Percentiles rank a stretch among this genome's conserved stretches.
Evolutionary conservation across 2,329 filamentous ascomycete species (phyloP).

Genomic region (Hymenoscyphus repandus): DNA sequence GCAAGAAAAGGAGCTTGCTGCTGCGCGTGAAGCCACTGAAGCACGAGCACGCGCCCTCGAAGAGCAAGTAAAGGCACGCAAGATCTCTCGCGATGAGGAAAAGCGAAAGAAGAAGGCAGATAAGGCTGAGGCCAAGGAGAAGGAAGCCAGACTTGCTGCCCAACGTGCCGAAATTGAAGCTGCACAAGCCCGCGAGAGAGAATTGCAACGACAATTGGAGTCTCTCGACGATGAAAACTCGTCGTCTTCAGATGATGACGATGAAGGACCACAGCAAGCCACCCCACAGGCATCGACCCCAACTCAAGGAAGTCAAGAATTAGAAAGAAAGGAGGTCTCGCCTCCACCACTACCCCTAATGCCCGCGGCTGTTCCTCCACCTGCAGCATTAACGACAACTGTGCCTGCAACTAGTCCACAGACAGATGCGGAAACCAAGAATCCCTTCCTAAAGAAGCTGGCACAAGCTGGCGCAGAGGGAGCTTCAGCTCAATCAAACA

Average conservation of each 20-base stretch:
- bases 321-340: constrained; percentile 46
- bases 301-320: constrained; percentile 48
- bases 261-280: constrained; percentile 70
- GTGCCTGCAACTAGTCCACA: constrained; percentile 12
- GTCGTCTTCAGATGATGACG: constrained; percentile 57
- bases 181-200: constrained; percentile 81
- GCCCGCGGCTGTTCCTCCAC: constrained; percentile 46
- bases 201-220: constrained; percentile 83
- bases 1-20: constrained; percentile 75
- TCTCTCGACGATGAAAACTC: constrained; percentile 66
- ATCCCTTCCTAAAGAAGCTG: constrained; percentile 91
- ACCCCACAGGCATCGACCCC: constrained; percentile 57
- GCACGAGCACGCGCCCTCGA: constrained; percentile 84
- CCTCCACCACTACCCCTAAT: constrained; percentile 50
- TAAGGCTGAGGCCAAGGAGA: constrained; percentile 78
- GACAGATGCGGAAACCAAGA: constrained; percentile 73
- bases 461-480: constrained; percentile 53
- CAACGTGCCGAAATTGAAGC: constrained; percentile 90
- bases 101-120: constrained; percentile 89
- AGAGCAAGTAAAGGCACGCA: constrained; percentile 88
- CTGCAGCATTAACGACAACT: constrained; percentile 34
- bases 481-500: constrained; percentile 55
- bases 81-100: constrained; percentile 94
- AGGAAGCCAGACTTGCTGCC: constrained; percentile 76
- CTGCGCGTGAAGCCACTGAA: constrained; percentile 74